A percentile compares a stretch with the other conserved stretches of the same genome.
phyloP scores from a whole-genome alignment of 1,284 basidiomycete genomes.

The Rhodotorula sp. region DNA sequence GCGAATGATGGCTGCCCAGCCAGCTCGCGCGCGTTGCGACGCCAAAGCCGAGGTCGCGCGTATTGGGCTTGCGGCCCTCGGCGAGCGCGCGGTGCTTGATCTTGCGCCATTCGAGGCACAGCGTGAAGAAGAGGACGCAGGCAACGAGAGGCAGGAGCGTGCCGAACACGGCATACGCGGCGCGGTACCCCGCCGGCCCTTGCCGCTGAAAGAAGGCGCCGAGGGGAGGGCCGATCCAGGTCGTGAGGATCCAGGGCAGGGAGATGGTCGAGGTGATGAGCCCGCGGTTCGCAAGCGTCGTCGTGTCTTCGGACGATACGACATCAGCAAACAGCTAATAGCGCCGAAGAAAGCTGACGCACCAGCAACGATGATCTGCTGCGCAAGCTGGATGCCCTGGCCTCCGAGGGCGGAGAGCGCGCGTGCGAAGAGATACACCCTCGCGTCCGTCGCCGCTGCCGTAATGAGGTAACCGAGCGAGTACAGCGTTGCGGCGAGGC shows the following conservation, averaged over 20 bases:
- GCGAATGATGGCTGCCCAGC: conserved; percentile 3
- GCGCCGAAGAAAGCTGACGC: background rate
- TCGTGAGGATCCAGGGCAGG: conserved; percentile 47
- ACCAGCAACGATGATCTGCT: conserved; percentile 48
- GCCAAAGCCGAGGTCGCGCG: conserved; percentile 27
- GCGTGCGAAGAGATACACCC: conserved; percentile 41
- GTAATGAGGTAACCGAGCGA: conserved; percentile 44
- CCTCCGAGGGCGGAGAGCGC: conserved; percentile 45
- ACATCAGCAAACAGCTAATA: no score
- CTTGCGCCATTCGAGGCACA: conserved; percentile 38
- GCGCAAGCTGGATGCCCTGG: conserved; percentile 47
- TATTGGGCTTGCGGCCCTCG: conserved; percentile 21
- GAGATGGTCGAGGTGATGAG: conserved; percentile 47
- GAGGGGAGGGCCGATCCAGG: conserved; percentile 47
- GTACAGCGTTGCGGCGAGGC: conserved; percentile 45
- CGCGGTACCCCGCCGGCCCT: conserved; percentile 46
- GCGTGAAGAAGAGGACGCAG: conserved; percentile 35
- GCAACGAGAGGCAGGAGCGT: conserved; percentile 46
- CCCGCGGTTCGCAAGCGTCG: conserved; percentile 46
- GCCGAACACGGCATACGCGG: conserved; percentile 46
- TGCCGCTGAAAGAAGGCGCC: conserved; percentile 42
- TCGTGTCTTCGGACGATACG: conserved; percentile 39
- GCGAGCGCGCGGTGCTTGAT: conserved; percentile 20
- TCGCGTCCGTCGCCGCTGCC: conserved; percentile 39
- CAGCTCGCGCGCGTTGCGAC: conserved; percentile 25